Percentiles rank a stretch among this genome's conserved stretches.
These are phyloP conservation scores for Cocos nucifera DNA, from an alignment of 176 grass and related monocot species.

Conservation along the genomic window DNA sequence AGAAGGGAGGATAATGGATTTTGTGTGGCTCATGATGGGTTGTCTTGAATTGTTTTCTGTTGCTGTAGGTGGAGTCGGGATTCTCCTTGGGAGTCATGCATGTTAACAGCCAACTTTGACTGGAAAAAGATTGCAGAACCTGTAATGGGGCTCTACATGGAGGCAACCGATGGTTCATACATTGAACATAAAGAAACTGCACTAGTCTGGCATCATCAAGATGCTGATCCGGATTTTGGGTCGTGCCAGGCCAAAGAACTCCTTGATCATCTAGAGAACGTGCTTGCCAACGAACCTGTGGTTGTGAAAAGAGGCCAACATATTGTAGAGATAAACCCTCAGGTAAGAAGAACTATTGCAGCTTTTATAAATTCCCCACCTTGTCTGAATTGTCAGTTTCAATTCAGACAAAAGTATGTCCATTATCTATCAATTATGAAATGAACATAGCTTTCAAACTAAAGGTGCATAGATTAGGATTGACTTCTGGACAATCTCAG, in stretches of 20 bases:
- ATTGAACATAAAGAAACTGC: slow-evolving; percentile 28
- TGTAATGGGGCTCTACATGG: slow-evolving; percentile 25
- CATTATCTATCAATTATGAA: neutral
- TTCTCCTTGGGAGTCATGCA: slow-evolving; percentile 23
- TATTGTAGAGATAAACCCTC: slow-evolving; percentile 31
- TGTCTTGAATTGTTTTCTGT: neutral
- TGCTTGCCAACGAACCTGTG: slow-evolving; percentile 27
- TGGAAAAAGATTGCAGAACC: slow-evolving; percentile 24
- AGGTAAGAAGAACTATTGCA: slow-evolving; percentile 20
- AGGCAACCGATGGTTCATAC: slow-evolving; percentile 26
- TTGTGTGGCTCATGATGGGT: too few relatives aligned
- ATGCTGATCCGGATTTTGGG: slow-evolving; percentile 19
- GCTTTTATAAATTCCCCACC: neutral
- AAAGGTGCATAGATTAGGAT: slow-evolving; percentile 8
- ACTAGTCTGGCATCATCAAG: slow-evolving; percentile 37
- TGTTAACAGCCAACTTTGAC: neutral
- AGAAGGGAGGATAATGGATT: too few relatives aligned
- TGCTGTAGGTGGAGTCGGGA: slow-evolving; percentile 31
- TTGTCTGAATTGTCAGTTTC: neutral
- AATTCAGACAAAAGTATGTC: slow-evolving; percentile 1
- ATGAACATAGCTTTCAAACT: slow-evolving; percentile 3
- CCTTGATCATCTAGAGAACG: slow-evolving; percentile 20
- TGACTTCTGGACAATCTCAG: neutral
- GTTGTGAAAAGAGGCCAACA: slow-evolving; percentile 16
- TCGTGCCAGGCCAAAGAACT: slow-evolving; percentile 28